Evolutionary conservation across 1,139 yeast species (phyloP).

Genomic region (Pichia sp.): DNA sequence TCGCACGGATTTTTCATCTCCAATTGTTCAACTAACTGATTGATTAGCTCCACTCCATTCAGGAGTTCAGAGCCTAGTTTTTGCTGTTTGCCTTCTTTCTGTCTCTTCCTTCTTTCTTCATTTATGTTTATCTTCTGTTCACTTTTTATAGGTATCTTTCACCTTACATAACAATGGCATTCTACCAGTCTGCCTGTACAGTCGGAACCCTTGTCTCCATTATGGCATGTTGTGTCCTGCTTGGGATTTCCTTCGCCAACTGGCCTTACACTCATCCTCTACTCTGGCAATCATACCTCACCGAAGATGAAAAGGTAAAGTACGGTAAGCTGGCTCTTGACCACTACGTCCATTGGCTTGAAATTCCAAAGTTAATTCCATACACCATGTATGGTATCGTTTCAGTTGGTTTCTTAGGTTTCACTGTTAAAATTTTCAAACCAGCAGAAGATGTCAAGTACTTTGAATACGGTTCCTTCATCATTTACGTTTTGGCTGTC

Average conservation of each 20-base stretch:
- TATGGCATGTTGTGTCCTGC: slow-evolving; percentile 55
- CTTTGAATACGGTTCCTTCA: slow-evolving; percentile 84
- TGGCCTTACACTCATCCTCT: slow-evolving; percentile 77
- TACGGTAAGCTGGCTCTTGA: slow-evolving; percentile 39
- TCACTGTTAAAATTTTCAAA: slow-evolving; percentile 72
- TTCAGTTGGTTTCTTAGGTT: slow-evolving; percentile 60
- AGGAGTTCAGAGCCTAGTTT: too few species aligned
- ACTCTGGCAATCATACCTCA: slow-evolving; percentile 51
- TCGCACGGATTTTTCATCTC: not conserved
- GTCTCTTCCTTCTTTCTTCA: not conserved
- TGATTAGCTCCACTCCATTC: too few species aligned
- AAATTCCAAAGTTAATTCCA: slow-evolving; percentile 51
- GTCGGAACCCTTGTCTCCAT: slow-evolving; percentile 19
- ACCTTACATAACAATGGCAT: slow-evolving; percentile 2
- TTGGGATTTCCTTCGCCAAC: slow-evolving; percentile 73
- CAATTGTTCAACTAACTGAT: too few species aligned
- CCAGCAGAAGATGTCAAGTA: slow-evolving; percentile 77
- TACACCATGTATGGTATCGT: slow-evolving; percentile 49
- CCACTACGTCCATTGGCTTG: slow-evolving; percentile 71
- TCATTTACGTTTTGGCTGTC: slow-evolving; percentile 59
- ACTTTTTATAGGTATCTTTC: not conserved
- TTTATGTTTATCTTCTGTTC: not conserved
- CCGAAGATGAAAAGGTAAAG: slow-evolving; percentile 46
- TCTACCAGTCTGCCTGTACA: slow-evolving; percentile 4
- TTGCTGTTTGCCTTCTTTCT: not conserved